Conservation (phyloP, 192 early-diverging fungal genomes). For the Phycomyces nitens region DNA sequence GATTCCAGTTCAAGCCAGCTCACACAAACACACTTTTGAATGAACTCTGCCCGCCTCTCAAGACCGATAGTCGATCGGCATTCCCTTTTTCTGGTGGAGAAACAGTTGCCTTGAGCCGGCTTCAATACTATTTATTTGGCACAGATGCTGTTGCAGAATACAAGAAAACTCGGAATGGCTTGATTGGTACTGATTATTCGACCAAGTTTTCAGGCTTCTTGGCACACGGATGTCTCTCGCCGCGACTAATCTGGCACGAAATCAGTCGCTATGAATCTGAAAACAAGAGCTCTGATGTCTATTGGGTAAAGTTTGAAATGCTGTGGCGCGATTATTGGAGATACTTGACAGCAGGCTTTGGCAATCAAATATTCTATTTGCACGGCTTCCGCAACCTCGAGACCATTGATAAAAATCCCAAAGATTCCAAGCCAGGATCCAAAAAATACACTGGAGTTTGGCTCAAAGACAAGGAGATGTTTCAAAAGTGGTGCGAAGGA, state of each 20-base stretch:
- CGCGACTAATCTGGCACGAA: conserved; percentile 15
- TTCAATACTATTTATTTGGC: conserved; percentile 32
- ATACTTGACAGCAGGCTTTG: conserved; percentile 24
- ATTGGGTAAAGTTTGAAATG: conserved; percentile 40
- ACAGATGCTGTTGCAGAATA: conserved; percentile 22
- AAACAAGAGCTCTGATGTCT: conserved; percentile 16
- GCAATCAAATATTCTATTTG: conserved; percentile 21
- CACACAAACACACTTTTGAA: background rate
- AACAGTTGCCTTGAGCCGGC: conserved; percentile 14
- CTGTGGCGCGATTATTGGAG: conserved; percentile 43
- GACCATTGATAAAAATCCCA: background rate
- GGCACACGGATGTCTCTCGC: conserved; percentile 26
- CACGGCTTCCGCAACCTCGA: conserved; percentile 8
- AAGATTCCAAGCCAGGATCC: background rate
- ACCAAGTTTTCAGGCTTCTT: conserved; percentile 36
- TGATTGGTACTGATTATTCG: conserved; percentile 39
- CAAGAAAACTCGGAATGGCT: conserved; percentile 40
- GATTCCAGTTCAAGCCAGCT: background rate
- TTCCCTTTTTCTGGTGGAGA: conserved; percentile 39
- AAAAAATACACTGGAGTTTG: conserved; percentile 9
- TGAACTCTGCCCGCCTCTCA: background rate
- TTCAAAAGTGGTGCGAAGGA: conserved; percentile 28
- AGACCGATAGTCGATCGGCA: conserved; percentile 19
- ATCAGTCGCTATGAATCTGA: conserved; percentile 5
- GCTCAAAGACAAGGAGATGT: conserved; percentile 3